phyloP scores from a whole-genome alignment of 2,329 filamentous ascomycete species.

The Ceratocystis destructans region DNA sequence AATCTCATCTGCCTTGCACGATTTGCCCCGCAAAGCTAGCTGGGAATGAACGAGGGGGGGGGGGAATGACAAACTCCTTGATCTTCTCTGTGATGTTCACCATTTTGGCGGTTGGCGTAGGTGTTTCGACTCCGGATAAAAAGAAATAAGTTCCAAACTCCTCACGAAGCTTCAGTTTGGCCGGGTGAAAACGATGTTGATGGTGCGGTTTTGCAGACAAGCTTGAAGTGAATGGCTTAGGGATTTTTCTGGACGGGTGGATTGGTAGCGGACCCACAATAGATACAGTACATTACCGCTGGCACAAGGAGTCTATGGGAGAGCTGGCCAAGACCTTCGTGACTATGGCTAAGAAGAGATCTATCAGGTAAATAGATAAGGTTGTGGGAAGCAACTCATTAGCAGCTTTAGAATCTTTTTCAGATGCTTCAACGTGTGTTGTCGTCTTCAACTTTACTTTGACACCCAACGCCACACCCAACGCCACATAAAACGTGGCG shows the following conservation, averaged over 20 bases:
- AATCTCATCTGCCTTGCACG: not conserved
- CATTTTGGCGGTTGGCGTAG: slow-evolving; percentile 45
- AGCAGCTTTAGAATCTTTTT: too few relatives aligned
- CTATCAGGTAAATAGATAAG: too few relatives aligned
- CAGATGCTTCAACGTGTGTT: not conserved
- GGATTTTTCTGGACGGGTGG: not conserved
- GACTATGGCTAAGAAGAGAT: too few relatives aligned
- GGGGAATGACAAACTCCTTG: slow-evolving; percentile 61
- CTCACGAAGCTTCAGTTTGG: too few relatives aligned
- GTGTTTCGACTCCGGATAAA: too few relatives aligned
- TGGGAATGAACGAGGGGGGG: not conserved
- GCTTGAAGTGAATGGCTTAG: not conserved
- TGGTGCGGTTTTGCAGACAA: not conserved
- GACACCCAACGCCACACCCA: not conserved
- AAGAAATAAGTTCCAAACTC: too few relatives aligned
- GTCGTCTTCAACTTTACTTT: not conserved
- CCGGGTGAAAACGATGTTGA: not conserved
- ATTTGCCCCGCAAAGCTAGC: slow-evolving; percentile 5
- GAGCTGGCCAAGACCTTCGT: too few relatives aligned
- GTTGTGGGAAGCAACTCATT: too few relatives aligned
- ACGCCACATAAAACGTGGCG: slow-evolving; percentile 3
- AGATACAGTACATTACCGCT: slow-evolving; percentile 2
- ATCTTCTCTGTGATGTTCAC: slow-evolving; percentile 99
- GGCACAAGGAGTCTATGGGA: too few relatives aligned
- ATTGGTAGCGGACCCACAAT: not conserved